phyloP scores from a whole-genome alignment of 257 asterid species.

The Lycium barbarum region DNA sequence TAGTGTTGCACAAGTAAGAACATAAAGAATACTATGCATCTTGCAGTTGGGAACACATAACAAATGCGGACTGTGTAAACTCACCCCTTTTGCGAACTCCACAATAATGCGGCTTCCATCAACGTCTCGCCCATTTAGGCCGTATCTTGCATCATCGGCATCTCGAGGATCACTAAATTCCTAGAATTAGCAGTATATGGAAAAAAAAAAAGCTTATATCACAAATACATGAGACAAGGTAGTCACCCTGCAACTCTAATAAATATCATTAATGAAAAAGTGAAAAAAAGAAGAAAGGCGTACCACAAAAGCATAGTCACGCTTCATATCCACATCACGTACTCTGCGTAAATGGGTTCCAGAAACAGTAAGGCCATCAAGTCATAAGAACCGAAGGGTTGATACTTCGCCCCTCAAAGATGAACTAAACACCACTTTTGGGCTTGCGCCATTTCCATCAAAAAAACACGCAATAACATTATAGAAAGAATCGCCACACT shows the following conservation, averaged over 20 bases:
- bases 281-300: slow-evolving; percentile 16
- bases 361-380: slow-evolving; percentile 74
- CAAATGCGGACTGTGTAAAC: slow-evolving; percentile 9
- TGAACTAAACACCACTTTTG: slow-evolving; percentile 69
- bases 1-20: background rate
- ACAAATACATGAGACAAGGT: background rate
- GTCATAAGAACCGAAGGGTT: slow-evolving; percentile 64
- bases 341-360: slow-evolving; percentile 80
- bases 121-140: slow-evolving; percentile 62
- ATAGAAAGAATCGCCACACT: slow-evolving; percentile 63
- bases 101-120: slow-evolving; percentile 69
- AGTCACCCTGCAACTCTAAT: background rate
- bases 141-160: slow-evolving; percentile 75
- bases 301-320: slow-evolving; percentile 75
- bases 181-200: slow-evolving; percentile 37
- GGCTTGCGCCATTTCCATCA: slow-evolving; percentile 67
- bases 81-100: slow-evolving; percentile 67
- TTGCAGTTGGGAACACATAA: background rate
- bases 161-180: slow-evolving; percentile 70
- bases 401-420: slow-evolving; percentile 69
- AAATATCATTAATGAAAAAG: slow-evolving; percentile 15
- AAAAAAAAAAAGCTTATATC: slow-evolving; percentile 21
- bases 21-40: background rate
- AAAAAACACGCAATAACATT: slow-evolving; percentile 60
- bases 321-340: slow-evolving; percentile 81